Evolutionary conservation across 225 moss, liverwort and hornwort genomes (phyloP), one percentile per base, ranked within the genome.

Genomic region (Sphagnum tenellum): DNA sequence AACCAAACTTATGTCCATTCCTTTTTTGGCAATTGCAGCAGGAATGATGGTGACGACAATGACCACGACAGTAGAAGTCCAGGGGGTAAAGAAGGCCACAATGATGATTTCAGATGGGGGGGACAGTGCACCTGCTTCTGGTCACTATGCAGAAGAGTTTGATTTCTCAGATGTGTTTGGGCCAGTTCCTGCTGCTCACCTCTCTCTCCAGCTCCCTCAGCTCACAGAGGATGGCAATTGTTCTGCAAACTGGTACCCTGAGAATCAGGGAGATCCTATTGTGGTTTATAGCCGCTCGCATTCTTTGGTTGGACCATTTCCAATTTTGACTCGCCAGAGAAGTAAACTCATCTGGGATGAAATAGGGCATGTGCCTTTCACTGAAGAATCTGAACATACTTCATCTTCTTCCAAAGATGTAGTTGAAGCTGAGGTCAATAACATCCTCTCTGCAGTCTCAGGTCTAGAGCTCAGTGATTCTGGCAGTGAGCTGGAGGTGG

Each of bases 91-190:
- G 52, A 52, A 5, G 61, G 69, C 73, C 59, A 57, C 63, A 50
- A 76, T 78, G 62, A 48, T 76, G 62, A 12, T 73, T 56, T 56
- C 71, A 56, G 51, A 51, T 49, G 71, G 80, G 47, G 66, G 52
- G 52, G 78, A 72, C 66, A 73, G 78, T 63, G 44, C 72, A 9
- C 5, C 83, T 60, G 83, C 70, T 66, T 52, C 56, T 12, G 82
- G 82, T 44, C 79, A 80, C 3, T 64, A 56, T 3, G 74, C 84
- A 12, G 91, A 86, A 69, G 96, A 96, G 64, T 92, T 86, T 68
- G 90, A 96, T 73, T 96, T 96, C 64, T 89, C 92, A 13, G 96
- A 96, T 65, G 90, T 92, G 51, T 96, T 96, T 64, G 96, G 92
- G 63, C 84, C 86, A 11, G 69, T 78, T 14, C 75, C 82, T 46